Evolutionary conservation across 1,284 basidiomycete species (phyloP), one percentile per base, ranked within the genome.

Genomic region (Malassezia globosa): DNA sequence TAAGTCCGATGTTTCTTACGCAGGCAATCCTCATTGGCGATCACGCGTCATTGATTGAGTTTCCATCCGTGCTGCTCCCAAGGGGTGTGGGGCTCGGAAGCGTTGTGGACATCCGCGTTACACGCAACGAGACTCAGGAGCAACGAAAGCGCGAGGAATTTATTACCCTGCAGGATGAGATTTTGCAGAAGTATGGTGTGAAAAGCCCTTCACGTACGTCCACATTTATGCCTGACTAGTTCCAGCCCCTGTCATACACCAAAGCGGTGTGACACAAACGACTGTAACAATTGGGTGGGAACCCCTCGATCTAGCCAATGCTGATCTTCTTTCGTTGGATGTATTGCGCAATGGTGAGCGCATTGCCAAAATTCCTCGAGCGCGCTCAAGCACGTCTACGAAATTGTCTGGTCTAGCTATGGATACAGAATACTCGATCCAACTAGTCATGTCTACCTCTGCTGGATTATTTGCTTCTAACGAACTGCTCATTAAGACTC

Each of bases 21-120:
- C 46, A 67, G 66, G 68, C 68, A 33, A 71, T 71, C 51, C 60
- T 71, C 50, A 68, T 71, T 23, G 68, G 68, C 23, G 62, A 68
- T 22, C 61, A 64, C 35, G 68, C 68, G 1, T 68, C 65, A 4
- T 55, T 69, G n/a, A 71, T 71, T 47, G 68, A 71, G 48, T 71
- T 71, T 19, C 68, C 68, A n/a, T 63, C 64, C 21, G 55, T 71
- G 3, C 59, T 71, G 8, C 56, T 71, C 5, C 68, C 68, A 5
- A 54, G 48, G 1, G 68, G 69, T 25, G 63, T 67, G 24, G 56
- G 56, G 14, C 56, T 59, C 4, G 68, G 68, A 16, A 66, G 63
- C 8, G 66, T 71, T 8, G 68, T 71, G 46, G 61, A 69, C 45
- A 66, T 71, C 23, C 55, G 59, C 13, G 68, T 71, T 1, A 50